Percentiles rank a stretch among this genome's conserved stretches.
Evolutionary conservation across 1,139 yeast species (phyloP).

Genomic region (Hyphopichia khmerensis): DNA sequence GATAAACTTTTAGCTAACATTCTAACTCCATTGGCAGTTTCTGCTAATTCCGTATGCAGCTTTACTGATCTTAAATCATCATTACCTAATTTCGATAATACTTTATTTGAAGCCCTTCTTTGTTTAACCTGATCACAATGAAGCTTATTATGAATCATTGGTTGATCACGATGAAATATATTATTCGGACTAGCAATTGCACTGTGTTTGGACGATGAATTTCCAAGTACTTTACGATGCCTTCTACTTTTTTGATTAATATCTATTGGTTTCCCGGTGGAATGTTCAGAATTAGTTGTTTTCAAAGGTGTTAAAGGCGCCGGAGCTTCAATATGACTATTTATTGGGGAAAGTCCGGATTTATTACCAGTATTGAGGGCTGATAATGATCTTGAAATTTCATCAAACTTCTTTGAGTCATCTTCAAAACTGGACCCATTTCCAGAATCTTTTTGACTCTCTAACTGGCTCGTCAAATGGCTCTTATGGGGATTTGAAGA

Average conservation of each 20-base stretch:
- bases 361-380: neutral
- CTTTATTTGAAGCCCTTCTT: constrained; percentile 24
- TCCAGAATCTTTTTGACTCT: neutral
- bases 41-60: constrained; percentile 73
- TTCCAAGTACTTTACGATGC: neutral
- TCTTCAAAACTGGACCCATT: neutral
- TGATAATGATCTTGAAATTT: neutral
- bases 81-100: constrained; percentile 30
- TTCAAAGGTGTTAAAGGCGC: constrained; percentile 1
- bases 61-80: constrained; percentile 49
- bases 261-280: neutral
- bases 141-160: constrained; percentile 37
- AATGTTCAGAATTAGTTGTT: neutral
- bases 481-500: neutral
- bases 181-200: neutral
- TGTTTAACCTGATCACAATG: constrained; percentile 23
- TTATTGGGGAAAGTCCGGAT: neutral
- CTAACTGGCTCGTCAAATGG: constrained; percentile 2
- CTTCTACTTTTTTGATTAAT: neutral
- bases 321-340: neutral
- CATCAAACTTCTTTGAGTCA: neutral
- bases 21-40: constrained; percentile 85
- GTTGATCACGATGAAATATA: constrained; percentile 17
- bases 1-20: constrained; percentile 73
- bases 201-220: neutral